Conservation (phyloP, 2,329 filamentous ascomycete species). For the Alternaria viburni region DNA sequence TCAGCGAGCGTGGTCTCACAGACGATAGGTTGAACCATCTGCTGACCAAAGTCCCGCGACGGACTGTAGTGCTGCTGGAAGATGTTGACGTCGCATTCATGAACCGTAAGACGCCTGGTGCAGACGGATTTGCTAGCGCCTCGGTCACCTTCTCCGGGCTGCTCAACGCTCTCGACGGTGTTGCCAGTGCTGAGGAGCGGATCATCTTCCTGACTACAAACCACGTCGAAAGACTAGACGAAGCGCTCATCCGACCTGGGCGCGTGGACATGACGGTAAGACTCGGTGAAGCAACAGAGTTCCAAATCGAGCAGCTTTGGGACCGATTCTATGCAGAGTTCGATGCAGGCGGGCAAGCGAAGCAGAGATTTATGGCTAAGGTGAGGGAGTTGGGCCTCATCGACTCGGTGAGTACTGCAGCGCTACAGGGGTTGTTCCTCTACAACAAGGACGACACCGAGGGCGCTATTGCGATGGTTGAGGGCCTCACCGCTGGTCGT, state of each 20-base stretch:
- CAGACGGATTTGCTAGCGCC: slow-evolving; percentile 83
- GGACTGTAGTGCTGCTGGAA: slow-evolving; percentile 83
- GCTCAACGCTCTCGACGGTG: slow-evolving; percentile 74
- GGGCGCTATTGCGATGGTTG: slow-evolving; percentile 82
- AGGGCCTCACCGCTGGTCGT: slow-evolving; percentile 58
- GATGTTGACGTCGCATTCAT: slow-evolving; percentile 91
- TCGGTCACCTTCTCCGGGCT: slow-evolving; percentile 95
- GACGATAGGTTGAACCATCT: slow-evolving; percentile 88
- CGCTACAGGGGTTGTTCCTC: slow-evolving; percentile 90
- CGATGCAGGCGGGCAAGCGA: slow-evolving; percentile 68
- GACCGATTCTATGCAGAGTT: slow-evolving; percentile 91
- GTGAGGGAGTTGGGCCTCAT: slow-evolving; percentile 75
- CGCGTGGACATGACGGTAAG: slow-evolving; percentile 92
- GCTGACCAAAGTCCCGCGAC: slow-evolving; percentile 80
- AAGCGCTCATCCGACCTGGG: slow-evolving; percentile 87
- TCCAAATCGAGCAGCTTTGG: slow-evolving; percentile 89
- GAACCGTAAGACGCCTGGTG: slow-evolving; percentile 76
- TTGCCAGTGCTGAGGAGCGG: slow-evolving; percentile 93
- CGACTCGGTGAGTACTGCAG: slow-evolving; percentile 79
- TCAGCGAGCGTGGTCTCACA: slow-evolving; percentile 87
- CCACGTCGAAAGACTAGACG: slow-evolving; percentile 86
- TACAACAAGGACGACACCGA: slow-evolving; percentile 93
- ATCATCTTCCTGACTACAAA: slow-evolving; percentile 96
- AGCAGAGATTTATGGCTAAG: slow-evolving; percentile 72
- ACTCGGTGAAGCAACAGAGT: slow-evolving; percentile 84